Conservation (phyloP, 2,329 filamentous ascomycete species). For the Epichloe hybrida region DNA sequence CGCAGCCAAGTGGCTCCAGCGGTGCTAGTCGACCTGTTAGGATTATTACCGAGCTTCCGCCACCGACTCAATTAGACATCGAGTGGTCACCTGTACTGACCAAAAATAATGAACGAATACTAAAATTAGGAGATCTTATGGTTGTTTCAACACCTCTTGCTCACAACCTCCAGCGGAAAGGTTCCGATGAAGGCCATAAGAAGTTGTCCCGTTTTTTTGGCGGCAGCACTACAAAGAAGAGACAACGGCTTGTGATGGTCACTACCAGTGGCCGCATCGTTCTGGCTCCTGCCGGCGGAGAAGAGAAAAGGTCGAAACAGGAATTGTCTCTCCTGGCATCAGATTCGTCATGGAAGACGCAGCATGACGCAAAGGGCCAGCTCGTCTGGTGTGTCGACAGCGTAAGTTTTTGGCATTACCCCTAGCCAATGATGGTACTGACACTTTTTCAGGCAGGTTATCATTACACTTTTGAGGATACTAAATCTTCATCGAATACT, state of each 20-base stretch:
- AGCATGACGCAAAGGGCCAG: conserved; percentile 75
- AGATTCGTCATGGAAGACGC: conserved; percentile 66
- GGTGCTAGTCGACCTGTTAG: conserved; percentile 51
- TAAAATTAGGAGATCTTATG: conserved; percentile 84
- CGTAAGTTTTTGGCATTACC: conserved; percentile 42
- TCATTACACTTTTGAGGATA: conserved; percentile 86
- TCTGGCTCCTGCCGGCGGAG: conserved; percentile 78
- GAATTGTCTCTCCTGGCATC: conserved; percentile 73
- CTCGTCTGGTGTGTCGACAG: conserved; percentile 85
- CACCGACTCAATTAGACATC: conserved; percentile 92
- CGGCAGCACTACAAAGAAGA: conserved; percentile 79
- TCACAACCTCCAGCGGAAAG: conserved; percentile 59
- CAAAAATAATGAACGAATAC: conserved; percentile 78
- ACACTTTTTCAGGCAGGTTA: conserved; percentile 56
- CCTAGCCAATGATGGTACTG: not conserved
- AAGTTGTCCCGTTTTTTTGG: conserved; percentile 92
- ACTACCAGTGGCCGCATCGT: conserved; percentile 85
- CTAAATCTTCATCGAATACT: conserved; percentile 50
- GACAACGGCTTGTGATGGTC: conserved; percentile 86
- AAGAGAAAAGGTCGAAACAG: conserved; percentile 89
- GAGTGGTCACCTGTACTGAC: conserved; percentile 97
- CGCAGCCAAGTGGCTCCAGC: conserved; percentile 26
- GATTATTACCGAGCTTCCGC: conserved; percentile 87
- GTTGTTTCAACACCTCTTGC: conserved; percentile 68
- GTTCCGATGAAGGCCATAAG: conserved; percentile 61